A percentile compares a stretch with the other conserved stretches of the same genome.
Evolutionary conservation across 192 early-diverging fungal genomes (phyloP).

Genomic region (Coemansia sp.): DNA sequence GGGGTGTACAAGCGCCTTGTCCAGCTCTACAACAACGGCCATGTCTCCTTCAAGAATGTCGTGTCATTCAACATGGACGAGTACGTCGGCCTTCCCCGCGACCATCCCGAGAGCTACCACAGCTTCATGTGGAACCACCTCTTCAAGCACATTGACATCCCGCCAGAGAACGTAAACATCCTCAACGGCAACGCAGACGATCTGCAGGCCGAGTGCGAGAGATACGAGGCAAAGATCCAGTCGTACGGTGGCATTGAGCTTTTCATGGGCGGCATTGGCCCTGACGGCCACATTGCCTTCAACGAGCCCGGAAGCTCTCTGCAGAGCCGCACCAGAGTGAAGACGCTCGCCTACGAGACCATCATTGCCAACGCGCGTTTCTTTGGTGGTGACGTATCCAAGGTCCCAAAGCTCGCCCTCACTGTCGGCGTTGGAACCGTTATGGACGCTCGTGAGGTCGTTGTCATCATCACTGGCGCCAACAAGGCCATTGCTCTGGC

Average conservation of each 20-base stretch:
- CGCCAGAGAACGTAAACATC: constrained; percentile 80
- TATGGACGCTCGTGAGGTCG: constrained; percentile 84
- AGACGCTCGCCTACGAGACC: constrained; percentile 86
- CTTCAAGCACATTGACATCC: constrained; percentile 85
- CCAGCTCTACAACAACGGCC: constrained; percentile 64
- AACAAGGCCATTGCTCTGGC: constrained; percentile 80
- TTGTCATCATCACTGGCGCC: constrained; percentile 83
- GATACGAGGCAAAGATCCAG: constrained; percentile 78
- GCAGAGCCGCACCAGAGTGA: constrained; percentile 77
- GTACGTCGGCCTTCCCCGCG: constrained; percentile 78
- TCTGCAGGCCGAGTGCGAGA: constrained; percentile 75
- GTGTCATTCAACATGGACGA: constrained; percentile 95
- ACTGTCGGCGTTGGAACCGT: constrained; percentile 88
- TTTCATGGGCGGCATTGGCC: constrained; percentile 86
- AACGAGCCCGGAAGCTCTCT: constrained; percentile 88
- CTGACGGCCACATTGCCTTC: constrained; percentile 91
- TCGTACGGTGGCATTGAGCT: constrained; percentile 83
- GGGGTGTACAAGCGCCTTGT: constrained; percentile 80
- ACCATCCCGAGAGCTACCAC: constrained; percentile 88
- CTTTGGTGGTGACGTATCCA: constrained; percentile 79
- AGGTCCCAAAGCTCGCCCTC: constrained; percentile 83
- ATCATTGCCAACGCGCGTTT: constrained; percentile 85
- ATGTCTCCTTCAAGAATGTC: constrained; percentile 75
- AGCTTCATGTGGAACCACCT: constrained; percentile 91
- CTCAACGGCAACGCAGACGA: constrained; percentile 82